A percentile compares a stretch with the other conserved stretches of the same genome.
Conservation (phyloP, 129 eudicot species). For the Tagetes erecta region DNA sequence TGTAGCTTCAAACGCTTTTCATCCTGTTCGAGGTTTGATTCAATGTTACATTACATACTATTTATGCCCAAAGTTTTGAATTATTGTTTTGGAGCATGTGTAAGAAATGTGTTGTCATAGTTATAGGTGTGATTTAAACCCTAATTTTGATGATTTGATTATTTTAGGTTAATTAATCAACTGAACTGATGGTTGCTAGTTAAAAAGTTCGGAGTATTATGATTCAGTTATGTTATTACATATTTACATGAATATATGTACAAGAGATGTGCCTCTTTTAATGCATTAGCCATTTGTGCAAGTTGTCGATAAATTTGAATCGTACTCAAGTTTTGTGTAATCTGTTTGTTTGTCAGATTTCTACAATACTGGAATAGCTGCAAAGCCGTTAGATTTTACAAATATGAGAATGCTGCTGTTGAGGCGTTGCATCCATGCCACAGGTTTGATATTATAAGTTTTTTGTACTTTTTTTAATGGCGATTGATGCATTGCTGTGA, state of each 20-base stretch:
- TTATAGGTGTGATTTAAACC: slow-evolving; percentile 10
- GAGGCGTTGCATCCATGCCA: slow-evolving; percentile 72
- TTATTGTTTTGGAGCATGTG: not conserved
- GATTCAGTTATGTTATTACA: not conserved
- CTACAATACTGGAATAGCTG: slow-evolving; percentile 32
- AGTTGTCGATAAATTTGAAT: slow-evolving; percentile 6
- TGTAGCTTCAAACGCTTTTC: slow-evolving; percentile 22
- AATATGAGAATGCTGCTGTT: slow-evolving; percentile 30
- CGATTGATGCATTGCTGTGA: not conserved
- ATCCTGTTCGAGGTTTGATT: slow-evolving; percentile 30
- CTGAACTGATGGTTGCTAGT: slow-evolving; percentile 10
- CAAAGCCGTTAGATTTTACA: slow-evolving; percentile 38
- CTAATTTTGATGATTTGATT: slow-evolving; percentile 7
- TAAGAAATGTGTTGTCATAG: slow-evolving; percentile 1
- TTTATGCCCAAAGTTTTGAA: too few species aligned
- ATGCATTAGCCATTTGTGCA: not conserved
- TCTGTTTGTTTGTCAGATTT: slow-evolving; percentile 40
- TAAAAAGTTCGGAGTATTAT: not conserved
- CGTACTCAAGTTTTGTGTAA: slow-evolving; percentile 18
- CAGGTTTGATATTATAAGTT: slow-evolving; percentile 54
- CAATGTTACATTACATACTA: not conserved
- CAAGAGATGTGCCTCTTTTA: not conserved
- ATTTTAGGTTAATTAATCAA: not conserved
- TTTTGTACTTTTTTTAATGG: slow-evolving; percentile 10
- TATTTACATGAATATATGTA: not conserved